phyloP scores from a whole-genome alignment of 139 green algal genomes.

The Trebouxia sp. region DNA sequence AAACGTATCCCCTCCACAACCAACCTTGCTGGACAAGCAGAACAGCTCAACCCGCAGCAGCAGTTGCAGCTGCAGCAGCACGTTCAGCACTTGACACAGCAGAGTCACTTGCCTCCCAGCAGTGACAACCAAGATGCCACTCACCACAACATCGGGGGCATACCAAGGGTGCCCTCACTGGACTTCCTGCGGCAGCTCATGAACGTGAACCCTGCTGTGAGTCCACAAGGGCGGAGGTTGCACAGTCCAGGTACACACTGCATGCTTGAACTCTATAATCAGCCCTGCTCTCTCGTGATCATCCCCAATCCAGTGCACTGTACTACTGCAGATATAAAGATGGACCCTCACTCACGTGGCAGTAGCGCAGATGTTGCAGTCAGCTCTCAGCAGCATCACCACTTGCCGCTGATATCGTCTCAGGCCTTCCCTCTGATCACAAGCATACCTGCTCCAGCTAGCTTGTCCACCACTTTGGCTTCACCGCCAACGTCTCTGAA shows the following conservation, averaged over 20 bases:
- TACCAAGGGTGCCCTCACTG: slow-evolving; percentile 65
- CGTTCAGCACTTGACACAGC: slow-evolving; percentile 39
- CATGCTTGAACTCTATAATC: background rate
- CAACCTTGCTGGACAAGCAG: slow-evolving; percentile 51
- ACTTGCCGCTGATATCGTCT: background rate
- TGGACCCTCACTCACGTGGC: background rate
- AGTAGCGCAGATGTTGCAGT: slow-evolving; percentile 5
- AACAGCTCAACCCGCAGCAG: slow-evolving; percentile 28
- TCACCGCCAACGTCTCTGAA: background rate
- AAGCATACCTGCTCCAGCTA: slow-evolving; percentile 17
- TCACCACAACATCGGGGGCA: slow-evolving; percentile 39
- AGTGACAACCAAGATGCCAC: background rate
- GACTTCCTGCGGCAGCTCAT: slow-evolving; percentile 65
- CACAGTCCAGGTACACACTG: slow-evolving; percentile 22
- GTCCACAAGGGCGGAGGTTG: slow-evolving; percentile 8
- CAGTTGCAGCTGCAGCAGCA: slow-evolving; percentile 44
- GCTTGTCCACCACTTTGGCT: background rate
- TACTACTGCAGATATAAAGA: slow-evolving; percentile 20
- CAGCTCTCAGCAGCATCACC: slow-evolving; percentile 15
- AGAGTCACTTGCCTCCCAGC: background rate
- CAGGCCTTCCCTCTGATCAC: slow-evolving; percentile 4
- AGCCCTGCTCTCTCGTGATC: no score
- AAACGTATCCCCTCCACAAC: slow-evolving; percentile 71
- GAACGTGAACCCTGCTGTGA: slow-evolving; percentile 34
- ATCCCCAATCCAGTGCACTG: no score